Conservation (phyloP, 2,329 filamentous ascomycete species). For the Periconia digitata region DNA sequence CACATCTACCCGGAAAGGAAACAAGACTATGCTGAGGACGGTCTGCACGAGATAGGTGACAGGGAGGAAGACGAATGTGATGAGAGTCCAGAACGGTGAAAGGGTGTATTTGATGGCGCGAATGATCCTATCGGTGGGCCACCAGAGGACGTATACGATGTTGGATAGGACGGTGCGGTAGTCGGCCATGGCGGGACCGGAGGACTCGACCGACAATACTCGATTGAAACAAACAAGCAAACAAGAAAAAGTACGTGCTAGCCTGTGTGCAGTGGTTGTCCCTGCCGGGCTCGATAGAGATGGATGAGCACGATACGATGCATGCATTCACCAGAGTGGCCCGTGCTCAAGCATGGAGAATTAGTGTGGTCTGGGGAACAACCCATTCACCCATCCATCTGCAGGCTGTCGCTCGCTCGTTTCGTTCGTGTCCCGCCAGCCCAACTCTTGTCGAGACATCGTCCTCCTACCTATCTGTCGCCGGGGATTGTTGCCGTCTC, state of each 20-base stretch:
- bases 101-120: conserved; percentile 45
- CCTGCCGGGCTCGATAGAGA: too few species aligned
- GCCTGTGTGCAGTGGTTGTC: too few species aligned
- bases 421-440: conserved; percentile 2
- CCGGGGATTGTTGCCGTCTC: not conserved
- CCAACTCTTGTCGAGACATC: too few species aligned
- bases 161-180: conserved; percentile 29
- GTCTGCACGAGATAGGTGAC: conserved; percentile 50
- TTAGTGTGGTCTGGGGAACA: not conserved
- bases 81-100: conserved; percentile 51
- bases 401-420: conserved; percentile 10
- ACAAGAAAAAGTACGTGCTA: too few species aligned
- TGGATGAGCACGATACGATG: too few species aligned
- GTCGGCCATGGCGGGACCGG: conserved; percentile 27
- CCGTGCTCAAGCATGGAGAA: not conserved
- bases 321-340: too few species aligned
- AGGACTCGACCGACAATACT: too few species aligned
- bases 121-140: conserved; percentile 43
- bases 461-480: not conserved
- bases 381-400: too few species aligned
- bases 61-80: conserved; percentile 54
- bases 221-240: too few species aligned
- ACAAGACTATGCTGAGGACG: conserved; percentile 43
- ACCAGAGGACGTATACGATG: conserved; percentile 39
- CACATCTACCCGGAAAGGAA: conserved; percentile 51